Conservation (phyloP, 164 flowering plant species). For the Aristolochia californica region DNA sequence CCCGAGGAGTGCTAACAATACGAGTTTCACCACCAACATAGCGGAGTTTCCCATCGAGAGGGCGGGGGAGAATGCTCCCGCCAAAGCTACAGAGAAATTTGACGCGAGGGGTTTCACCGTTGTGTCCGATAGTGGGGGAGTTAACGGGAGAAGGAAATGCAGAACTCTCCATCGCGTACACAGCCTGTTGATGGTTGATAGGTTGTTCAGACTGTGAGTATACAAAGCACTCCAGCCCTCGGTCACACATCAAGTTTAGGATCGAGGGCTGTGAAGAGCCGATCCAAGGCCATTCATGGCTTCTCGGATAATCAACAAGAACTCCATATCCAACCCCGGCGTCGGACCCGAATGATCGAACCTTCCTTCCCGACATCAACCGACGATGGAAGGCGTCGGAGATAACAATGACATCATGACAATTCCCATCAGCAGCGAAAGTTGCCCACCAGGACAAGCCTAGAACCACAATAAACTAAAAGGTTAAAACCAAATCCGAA, state of each 20-base stretch:
- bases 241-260: conserved; percentile 36
- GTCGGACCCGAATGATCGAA: not conserved
- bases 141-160: conserved; percentile 12
- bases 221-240: conserved; percentile 16
- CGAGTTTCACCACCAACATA: conserved; percentile 98
- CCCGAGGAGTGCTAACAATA: conserved; percentile 70
- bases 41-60: conserved; percentile 85
- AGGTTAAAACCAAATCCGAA: no score
- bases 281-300: not conserved
- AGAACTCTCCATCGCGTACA: conserved; percentile 41
- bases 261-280: conserved; percentile 1
- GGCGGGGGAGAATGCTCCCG: conserved; percentile 89
- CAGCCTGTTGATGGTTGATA: conserved; percentile 14
- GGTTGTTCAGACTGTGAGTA: conserved; percentile 11
- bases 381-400: not conserved
- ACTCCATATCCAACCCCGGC: conserved; percentile 6
- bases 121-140: conserved; percentile 13
- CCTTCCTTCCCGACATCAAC: not conserved
- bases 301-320: conserved; percentile 1
- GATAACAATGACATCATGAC: not conserved
- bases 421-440: conserved; percentile 2
- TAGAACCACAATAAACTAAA: not conserved
- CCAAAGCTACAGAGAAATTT: conserved; percentile 85
- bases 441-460: not conserved
- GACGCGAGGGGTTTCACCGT: conserved; percentile 55